Evolutionary conservation across 2,329 filamentous ascomycete species (phyloP).

Genomic region (Pseudogymnoascus sp.): DNA sequence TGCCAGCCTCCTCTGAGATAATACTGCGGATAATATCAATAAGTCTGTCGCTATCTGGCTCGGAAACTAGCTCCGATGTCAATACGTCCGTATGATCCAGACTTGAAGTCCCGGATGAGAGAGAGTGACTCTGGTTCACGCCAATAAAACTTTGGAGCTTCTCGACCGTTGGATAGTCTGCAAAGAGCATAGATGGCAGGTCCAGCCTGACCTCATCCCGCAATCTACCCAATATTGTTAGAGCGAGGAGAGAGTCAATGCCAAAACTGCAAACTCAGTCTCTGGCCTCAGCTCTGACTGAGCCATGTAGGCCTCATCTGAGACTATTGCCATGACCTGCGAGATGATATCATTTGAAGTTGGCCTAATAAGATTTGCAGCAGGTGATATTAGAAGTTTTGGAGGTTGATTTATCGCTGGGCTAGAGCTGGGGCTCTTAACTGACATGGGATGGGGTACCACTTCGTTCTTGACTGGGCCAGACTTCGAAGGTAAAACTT

Average conservation of each 20-base stretch:
- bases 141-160: neutral
- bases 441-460: neutral
- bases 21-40: slow-evolving; percentile 7
- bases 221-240: slow-evolving; percentile 27
- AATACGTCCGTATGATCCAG: neutral
- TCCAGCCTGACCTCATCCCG: slow-evolving; percentile 28
- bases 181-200: slow-evolving; percentile 20
- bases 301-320: slow-evolving; percentile 26
- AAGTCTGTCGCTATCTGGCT: neutral
- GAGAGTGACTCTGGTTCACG: neutral
- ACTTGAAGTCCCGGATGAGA: neutral
- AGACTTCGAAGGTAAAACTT: neutral
- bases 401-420: neutral
- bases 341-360: neutral
- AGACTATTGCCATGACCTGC: slow-evolving; percentile 20
- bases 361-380: neutral
- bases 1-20: neutral
- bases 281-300: slow-evolving; percentile 20
- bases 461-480: neutral
- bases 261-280: slow-evolving; percentile 26
- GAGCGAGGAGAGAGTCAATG: slow-evolving; percentile 29
- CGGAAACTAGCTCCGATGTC: neutral
- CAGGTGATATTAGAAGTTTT: neutral
- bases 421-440: neutral
- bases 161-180: slow-evolving; percentile 24